Percentiles rank a stretch among this genome's conserved stretches.
These are phyloP conservation scores for Aspergillus sp. DNA, from an alignment of 2,329 filamentous ascomycete species.

Conservation along the genomic window DNA sequence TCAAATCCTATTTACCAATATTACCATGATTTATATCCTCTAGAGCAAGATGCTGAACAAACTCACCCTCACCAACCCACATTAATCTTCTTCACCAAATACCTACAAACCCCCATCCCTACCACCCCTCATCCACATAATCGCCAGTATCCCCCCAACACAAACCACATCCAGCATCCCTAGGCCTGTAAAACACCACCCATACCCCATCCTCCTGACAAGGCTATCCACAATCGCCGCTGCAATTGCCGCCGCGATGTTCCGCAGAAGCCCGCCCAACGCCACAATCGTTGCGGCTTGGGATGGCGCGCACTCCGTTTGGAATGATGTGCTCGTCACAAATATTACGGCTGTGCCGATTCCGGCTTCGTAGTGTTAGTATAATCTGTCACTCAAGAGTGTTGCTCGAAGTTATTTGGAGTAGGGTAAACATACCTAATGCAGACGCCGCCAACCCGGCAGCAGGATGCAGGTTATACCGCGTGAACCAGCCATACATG, in stretches of 20 bases:
- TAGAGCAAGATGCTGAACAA: no score
- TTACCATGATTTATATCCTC: no score
- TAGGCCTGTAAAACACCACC: conserved; percentile 44
- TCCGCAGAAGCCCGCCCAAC: conserved; percentile 42
- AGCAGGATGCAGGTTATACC: conserved; percentile 28
- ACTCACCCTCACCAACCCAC: no score
- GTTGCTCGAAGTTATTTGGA: no score
- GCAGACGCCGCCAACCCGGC: conserved; percentile 28
- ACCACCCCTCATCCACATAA: background rate
- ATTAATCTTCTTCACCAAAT: no score
- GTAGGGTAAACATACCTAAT: background rate
- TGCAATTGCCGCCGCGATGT: conserved; percentile 40
- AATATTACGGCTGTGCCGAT: conserved; percentile 45
- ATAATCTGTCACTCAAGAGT: background rate
- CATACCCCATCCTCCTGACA: conserved; percentile 35
- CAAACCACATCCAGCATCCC: background rate
- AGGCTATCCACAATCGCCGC: conserved; percentile 38
- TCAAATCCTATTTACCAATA: no score
- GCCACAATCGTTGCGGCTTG: conserved; percentile 45
- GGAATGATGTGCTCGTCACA: conserved; percentile 43
- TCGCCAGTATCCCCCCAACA: background rate
- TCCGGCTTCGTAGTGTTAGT: conserved; percentile 19
- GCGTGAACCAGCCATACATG: conserved; percentile 45
- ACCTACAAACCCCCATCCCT: background rate
- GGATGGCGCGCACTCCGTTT: conserved; percentile 41